Percentiles rank a stretch among this genome's conserved stretches.
phyloP scores from a whole-genome alignment of 495 filamentous ascomycete species.

The Tuber magnatum region DNA sequence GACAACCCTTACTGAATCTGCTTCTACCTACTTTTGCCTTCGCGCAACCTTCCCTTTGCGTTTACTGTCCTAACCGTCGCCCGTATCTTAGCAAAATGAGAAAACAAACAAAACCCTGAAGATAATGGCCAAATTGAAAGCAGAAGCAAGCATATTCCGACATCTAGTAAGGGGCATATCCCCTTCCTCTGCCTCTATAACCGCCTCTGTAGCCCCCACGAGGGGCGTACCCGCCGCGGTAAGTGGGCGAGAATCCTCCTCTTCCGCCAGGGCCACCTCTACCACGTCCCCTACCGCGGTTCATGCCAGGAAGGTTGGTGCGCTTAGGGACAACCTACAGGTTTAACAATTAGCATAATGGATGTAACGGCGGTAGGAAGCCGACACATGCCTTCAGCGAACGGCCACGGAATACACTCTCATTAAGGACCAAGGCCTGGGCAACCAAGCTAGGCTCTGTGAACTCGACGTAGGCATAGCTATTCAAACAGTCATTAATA shows the following conservation, averaged over 20 bases:
- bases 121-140: conserved; percentile 3
- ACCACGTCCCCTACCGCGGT: conserved; percentile 67
- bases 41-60: neutral
- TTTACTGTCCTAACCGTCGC: neutral
- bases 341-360: conserved; percentile 7
- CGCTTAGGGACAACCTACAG: conserved; percentile 84
- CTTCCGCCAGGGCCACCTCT: conserved; percentile 54
- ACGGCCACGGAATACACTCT: conserved; percentile 89
- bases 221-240: conserved; percentile 55
- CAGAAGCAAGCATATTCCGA: conserved; percentile 6
- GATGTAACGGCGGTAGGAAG: conserved; percentile 17
- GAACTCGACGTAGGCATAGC: conserved; percentile 99
- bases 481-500: conserved; percentile 43
- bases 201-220: conserved; percentile 75
- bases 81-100: neutral
- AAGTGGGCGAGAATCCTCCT: conserved; percentile 53
- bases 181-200: conserved; percentile 69
- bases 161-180: conserved; percentile 70
- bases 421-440: conserved; percentile 89
- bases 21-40: conserved; percentile 3
- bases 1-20: neutral
- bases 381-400: conserved; percentile 72
- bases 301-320: conserved; percentile 94
- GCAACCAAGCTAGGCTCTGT: conserved; percentile 88
- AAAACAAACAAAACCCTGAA: neutral